Evolutionary conservation across 2,329 filamentous ascomycete genomes (phyloP).

Genomic region (Paraphaeosphaeria sporulosa): DNA sequence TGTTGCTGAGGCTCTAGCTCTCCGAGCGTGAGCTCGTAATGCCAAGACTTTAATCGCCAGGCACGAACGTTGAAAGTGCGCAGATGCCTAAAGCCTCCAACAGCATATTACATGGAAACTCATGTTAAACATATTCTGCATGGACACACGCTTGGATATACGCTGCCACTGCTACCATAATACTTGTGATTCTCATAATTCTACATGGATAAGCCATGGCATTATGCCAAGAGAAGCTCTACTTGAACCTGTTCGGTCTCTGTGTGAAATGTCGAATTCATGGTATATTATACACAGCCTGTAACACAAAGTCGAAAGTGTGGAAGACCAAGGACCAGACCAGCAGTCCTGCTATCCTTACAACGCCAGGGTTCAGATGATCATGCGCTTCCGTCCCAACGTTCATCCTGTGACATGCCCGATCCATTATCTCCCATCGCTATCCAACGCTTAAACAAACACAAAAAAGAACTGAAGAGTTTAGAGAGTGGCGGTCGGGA

Average conservation of each 20-base stretch:
- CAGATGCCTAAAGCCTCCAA: neutral
- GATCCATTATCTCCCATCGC: neutral
- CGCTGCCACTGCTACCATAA: neutral
- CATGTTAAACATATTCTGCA: no score
- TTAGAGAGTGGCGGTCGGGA: constrained; percentile 69
- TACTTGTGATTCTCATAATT: neutral
- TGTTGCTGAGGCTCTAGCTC: constrained; percentile 44
- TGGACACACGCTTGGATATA: neutral
- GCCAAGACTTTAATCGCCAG: constrained; percentile 19
- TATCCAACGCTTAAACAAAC: neutral
- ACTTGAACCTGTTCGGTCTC: neutral
- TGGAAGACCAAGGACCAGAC: constrained; percentile 7
- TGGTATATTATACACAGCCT: neutral
- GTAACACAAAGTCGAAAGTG: neutral
- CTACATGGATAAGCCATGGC: neutral
- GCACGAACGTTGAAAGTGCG: constrained; percentile 11
- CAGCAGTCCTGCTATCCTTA: constrained; percentile 14
- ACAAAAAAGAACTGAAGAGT: constrained; percentile 20
- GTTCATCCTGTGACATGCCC: constrained; percentile 19
- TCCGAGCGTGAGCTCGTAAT: constrained; percentile 41
- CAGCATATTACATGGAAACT: neutral
- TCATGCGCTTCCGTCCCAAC: constrained; percentile 19
- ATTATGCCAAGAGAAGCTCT: neutral
- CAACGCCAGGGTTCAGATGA: neutral
- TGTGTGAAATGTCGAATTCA: neutral